Evolutionary conservation across 1,284 basidiomycete genomes (phyloP), one percentile per base, ranked within the genome.

Genomic region (Ganoderma resinaceum): DNA sequence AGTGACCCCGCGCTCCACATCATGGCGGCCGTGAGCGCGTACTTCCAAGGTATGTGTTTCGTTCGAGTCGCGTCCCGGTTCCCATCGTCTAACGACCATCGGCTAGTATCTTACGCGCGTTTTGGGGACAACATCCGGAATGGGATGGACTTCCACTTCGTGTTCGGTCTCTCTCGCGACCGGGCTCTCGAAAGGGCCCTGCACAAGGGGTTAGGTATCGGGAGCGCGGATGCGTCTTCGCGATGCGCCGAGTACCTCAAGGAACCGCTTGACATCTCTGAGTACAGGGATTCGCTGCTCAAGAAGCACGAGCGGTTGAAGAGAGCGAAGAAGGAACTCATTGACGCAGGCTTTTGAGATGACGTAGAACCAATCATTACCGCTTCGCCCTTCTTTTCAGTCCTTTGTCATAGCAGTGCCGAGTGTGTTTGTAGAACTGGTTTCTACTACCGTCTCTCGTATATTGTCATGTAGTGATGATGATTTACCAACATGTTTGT

Each of bases 11-110:
- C 87, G 0, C 75, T 93, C 4, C 75, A 78, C 14, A 90, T 93
- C 72, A 92, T 92, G 89, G 88, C 91, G 0, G 85, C 89, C 55
- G 89, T 90, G 4, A 82, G 90, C 2, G 92, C 89, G 0, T 93
- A 93, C 72, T 93, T 91, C 77, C 89, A 92, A 83, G 87, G 90
- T 89, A 67, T 12, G 72, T 70, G 12, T 38, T 35, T n/a, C 26
- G 9, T 38, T 2, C 26, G 31, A 11, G n/a, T 9, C 20, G 6
- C 46, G 16, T 49, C 46, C 23, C 46, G 11, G 7, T 49, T 23
- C 46, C 11, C 14, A 23, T 23, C 23, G 46, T 20, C 46, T 49
- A 23, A 49, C 46, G 23, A 49, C 23, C 46, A 26, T 49, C 29
- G 40, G 38, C 14, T 67, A 92, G 91, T 93, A 1, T 84, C 91